phyloP scores from a whole-genome alignment of 495 filamentous ascomycete species.

The Penicillium manginii region DNA sequence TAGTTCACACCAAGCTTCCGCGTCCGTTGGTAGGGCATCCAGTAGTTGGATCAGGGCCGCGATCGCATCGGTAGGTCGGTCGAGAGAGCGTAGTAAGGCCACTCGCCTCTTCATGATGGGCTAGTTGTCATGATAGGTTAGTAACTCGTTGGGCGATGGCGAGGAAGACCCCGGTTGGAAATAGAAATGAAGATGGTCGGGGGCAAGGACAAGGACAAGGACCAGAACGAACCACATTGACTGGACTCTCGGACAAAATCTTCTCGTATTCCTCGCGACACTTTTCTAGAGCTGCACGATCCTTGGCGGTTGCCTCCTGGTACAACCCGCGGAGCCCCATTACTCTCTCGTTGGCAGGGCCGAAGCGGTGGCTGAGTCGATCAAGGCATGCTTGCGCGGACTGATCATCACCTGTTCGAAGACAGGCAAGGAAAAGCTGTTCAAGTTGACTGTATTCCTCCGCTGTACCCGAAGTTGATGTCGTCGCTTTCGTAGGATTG shows the following conservation, averaged over 20 bases:
- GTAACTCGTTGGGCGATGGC: no score
- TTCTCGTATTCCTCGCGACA: constrained; percentile 78
- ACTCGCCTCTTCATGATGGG: constrained; percentile 85
- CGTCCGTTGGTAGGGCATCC: constrained; percentile 84
- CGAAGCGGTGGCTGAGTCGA: constrained; percentile 77
- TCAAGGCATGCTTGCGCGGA: constrained; percentile 75
- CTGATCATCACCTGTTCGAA: constrained; percentile 82
- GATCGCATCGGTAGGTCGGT: constrained; percentile 70
- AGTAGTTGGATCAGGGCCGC: constrained; percentile 73
- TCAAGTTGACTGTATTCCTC: constrained; percentile 84
- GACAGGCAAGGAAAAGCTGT: constrained; percentile 79
- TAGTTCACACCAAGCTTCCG: constrained; percentile 93
- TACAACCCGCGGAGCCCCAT: constrained; percentile 81
- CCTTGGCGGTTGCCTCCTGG: constrained; percentile 78
- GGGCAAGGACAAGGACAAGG: no score
- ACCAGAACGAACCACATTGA: constrained; percentile 70
- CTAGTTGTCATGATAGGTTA: constrained; percentile 45
- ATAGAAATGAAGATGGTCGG: neutral
- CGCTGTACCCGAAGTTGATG: constrained; percentile 58
- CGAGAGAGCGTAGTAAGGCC: constrained; percentile 75
- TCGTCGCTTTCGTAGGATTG: constrained; percentile 50
- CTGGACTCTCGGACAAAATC: constrained; percentile 70
- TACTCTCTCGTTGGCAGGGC: constrained; percentile 77
- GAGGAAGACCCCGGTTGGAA: neutral
- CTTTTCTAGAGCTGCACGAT: constrained; percentile 62